Conservation (phyloP, 768 basidiomycete genomes). For the Mycena polygramma region DNA sequence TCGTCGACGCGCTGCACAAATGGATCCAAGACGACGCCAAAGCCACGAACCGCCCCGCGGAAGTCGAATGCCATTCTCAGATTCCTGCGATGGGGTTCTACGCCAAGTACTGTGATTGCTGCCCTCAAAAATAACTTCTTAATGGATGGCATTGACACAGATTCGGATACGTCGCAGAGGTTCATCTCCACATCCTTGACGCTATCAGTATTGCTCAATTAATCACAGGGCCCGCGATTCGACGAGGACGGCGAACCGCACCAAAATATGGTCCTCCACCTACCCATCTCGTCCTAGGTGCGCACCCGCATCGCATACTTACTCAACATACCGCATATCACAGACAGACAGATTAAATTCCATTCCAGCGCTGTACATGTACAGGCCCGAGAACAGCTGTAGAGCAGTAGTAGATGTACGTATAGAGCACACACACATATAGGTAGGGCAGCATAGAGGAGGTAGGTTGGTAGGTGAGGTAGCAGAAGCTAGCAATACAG, state of each 20-base stretch:
- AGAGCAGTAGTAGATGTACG: no score
- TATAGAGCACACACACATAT: no score
- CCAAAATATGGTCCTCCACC: constrained; percentile 80
- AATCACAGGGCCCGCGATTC: constrained; percentile 73
- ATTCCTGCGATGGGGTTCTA: constrained; percentile 81
- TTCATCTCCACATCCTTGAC: constrained; percentile 37
- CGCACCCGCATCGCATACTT: no score
- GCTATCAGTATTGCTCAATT: neutral
- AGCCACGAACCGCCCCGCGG: constrained; percentile 45
- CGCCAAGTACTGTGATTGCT: constrained; percentile 63
- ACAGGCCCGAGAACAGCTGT: neutral
- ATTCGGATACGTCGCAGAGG: constrained; percentile 78
- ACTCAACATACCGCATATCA: neutral
- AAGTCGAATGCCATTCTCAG: constrained; percentile 78
- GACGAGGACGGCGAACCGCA: constrained; percentile 90
- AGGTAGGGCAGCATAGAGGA: no score
- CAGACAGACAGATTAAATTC: constrained; percentile 17
- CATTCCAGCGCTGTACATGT: constrained; percentile 7
- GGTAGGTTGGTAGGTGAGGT: neutral
- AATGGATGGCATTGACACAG: constrained; percentile 52
- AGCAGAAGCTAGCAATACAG: constrained; percentile 25
- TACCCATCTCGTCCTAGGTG: constrained; percentile 50
- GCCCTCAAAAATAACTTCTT: neutral
- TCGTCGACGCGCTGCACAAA: constrained; percentile 73
- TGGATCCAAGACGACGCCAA: constrained; percentile 66